These are phyloP conservation scores for Aspergillus taichungensis DNA, from an alignment of 495 filamentous ascomycete species.

Conservation along the genomic window DNA sequence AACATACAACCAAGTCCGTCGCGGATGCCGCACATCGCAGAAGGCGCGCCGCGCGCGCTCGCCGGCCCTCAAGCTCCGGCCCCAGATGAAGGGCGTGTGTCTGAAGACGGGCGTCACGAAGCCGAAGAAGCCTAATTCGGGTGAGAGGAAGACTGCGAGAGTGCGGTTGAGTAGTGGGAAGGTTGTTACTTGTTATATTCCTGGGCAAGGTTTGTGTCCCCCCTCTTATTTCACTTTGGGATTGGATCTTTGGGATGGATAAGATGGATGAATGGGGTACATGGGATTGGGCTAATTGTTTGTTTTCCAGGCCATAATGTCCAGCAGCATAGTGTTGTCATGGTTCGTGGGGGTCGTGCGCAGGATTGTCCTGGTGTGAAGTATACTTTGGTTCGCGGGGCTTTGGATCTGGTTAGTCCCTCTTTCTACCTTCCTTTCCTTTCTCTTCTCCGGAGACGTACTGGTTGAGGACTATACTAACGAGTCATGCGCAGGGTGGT, in stretches of 20 bases:
- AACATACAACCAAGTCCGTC: constrained; percentile 48
- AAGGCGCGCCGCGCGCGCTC: constrained; percentile 74
- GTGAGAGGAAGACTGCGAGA: constrained; percentile 83
- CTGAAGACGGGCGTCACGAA: constrained; percentile 83
- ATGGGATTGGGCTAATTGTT: constrained; percentile 1
- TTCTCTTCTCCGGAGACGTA: background rate
- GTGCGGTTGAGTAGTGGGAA: constrained; percentile 81
- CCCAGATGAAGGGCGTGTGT: constrained; percentile 90
- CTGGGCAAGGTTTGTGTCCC: constrained; percentile 68
- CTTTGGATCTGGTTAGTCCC: constrained; percentile 80
- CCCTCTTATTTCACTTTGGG: constrained; percentile 1
- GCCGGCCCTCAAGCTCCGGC: constrained; percentile 67
- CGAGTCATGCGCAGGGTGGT: constrained; percentile 65
- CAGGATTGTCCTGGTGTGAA: constrained; percentile 99
- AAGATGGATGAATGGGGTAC: background rate
- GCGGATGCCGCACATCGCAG: constrained; percentile 69
- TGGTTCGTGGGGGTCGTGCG: constrained; percentile 79
- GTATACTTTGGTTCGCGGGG: constrained; percentile 85
- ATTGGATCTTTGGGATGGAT: background rate
- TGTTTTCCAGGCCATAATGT: constrained; percentile 75
- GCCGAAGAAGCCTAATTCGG: constrained; percentile 98
- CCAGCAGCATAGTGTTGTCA: constrained; percentile 94
- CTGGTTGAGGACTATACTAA: constrained; percentile 10
- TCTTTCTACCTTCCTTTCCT: constrained; percentile 3
- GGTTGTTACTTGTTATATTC: constrained; percentile 84